Base-by-base conservation (phyloP, 495 filamentous ascomycete species). In the Penicillium ochrochloron region DNA sequence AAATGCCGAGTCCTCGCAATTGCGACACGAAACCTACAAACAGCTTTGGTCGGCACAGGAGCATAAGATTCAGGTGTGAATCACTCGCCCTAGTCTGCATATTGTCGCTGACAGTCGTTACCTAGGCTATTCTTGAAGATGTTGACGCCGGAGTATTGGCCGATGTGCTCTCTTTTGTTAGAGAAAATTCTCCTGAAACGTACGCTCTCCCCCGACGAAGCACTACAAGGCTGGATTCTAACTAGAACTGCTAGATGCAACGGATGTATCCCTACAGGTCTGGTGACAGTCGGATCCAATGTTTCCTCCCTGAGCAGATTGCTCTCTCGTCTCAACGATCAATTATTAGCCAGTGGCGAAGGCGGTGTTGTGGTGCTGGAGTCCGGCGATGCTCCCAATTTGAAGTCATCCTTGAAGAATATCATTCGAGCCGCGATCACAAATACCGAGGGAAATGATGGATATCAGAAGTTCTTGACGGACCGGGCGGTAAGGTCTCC, bases 231-330 rank as follows among this genome's bases (percentile, higher is more conserved):
- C 5, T 27, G 39, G 9, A 27, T 46, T 44, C 60, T 62, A 31
- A 62, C 51, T 31, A n/a, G 25, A 29, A 15, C 44, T 54, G 23
- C 23, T 35, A 81, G 79, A 57, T 81, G 73, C 50, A 72, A 78
- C 63, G 79, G 78, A 25, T 85, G 80, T 68, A 88, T 97, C 29
- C 91, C 92, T 0, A 88, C 92, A 6, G 93, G 85, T 15, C 86
- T 97, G 60, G 86, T 99, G 44, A 87, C 92, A 33, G 89, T 91
- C 19, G 94, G 92, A 7, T 92, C 93, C n/a, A 94, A 93, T 66
- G 90, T 94, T 59, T 89, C 92, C 29, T 90, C 90, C 14, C 90
- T 94, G 60, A 83, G 82, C 17, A 79, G 89, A 35, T 79, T 97
- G 21, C 89, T 97, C 61, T 64, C 77, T 1, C 69, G 84, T 84